Percentiles rank a stretch among this genome's conserved stretches.
Conservation (phyloP, 371 early-diverging fungal species). For the Chytridium lagenaria region DNA sequence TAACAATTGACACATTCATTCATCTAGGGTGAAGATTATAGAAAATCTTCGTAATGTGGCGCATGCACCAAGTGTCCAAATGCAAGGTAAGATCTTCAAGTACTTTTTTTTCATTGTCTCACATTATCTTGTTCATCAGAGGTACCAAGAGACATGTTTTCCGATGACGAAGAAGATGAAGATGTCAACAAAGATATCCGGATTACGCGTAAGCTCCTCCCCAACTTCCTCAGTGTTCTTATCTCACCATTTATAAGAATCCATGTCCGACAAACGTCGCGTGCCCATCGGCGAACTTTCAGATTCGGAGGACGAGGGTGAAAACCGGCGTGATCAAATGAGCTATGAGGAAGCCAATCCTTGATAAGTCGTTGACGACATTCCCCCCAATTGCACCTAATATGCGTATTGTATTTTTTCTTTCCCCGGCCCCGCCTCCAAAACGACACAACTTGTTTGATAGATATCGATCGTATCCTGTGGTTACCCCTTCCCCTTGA, state of each 20-base stretch:
- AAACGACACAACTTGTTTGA: too few species aligned
- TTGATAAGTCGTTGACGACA: too few species aligned
- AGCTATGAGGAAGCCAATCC: constrained; percentile 21
- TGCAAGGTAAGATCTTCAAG: constrained; percentile 62
- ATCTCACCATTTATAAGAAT: constrained; percentile 42
- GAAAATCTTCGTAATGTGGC: constrained; percentile 89
- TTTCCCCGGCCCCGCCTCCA: too few species aligned
- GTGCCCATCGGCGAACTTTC: constrained; percentile 67
- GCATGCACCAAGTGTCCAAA: constrained; percentile 96
- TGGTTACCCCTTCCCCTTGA: too few species aligned
- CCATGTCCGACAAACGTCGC: constrained; percentile 59
- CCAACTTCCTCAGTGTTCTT: not conserved
- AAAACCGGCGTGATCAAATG: constrained; percentile 32
- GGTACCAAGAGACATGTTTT: constrained; percentile 64
- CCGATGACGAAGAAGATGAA: constrained; percentile 51
- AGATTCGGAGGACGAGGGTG: constrained; percentile 71
- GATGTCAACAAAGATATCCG: constrained; percentile 60
- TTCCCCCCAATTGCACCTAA: too few species aligned
- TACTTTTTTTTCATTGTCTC: not conserved
- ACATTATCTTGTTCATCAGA: constrained; percentile 23
- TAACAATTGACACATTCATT: not conserved
- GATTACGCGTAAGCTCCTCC: constrained; percentile 55
- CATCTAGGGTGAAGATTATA: constrained; percentile 69
- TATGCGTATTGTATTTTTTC: too few species aligned
- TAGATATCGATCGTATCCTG: too few species aligned